Conservation (phyloP, 2,329 filamentous ascomycete genomes). For the Coniella lustricola region DNA sequence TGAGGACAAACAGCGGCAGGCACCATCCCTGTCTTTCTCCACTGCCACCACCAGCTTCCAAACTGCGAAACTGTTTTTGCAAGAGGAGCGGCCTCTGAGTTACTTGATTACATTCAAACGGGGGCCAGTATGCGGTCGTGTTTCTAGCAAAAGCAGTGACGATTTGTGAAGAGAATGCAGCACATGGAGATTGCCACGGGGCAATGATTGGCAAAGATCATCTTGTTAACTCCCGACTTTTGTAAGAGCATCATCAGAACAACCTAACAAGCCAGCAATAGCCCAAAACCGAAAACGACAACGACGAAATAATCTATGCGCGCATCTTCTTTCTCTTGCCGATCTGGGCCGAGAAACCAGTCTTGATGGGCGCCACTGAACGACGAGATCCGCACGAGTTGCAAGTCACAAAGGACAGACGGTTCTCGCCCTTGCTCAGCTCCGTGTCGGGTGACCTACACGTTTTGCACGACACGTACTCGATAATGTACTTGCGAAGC, state of each 20-base stretch:
- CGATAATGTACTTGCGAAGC: constrained; percentile 84
- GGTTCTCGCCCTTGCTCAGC: constrained; percentile 97
- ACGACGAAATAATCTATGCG: constrained; percentile 47
- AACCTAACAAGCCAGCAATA: neutral
- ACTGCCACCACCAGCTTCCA: too few relatives aligned
- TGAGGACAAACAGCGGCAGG: constrained; percentile 7
- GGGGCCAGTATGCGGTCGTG: too few relatives aligned
- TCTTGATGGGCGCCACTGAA: constrained; percentile 97
- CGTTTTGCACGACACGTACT: constrained; percentile 99
- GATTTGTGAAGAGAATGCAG: neutral
- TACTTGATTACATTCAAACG: too few relatives aligned
- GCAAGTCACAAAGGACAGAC: constrained; percentile 97
- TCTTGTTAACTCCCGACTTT: constrained; percentile 4
- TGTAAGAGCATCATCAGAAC: constrained; percentile 3
- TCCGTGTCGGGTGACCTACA: constrained; percentile 92
- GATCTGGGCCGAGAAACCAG: constrained; percentile 98
- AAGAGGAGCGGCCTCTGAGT: too few relatives aligned
- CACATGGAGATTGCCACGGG: neutral
- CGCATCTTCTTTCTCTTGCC: constrained; percentile 96
- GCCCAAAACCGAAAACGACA: neutral
- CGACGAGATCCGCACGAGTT: constrained; percentile 79
- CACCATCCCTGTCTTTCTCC: constrained; percentile 7
- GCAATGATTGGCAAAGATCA: neutral
- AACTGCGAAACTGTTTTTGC: too few relatives aligned
- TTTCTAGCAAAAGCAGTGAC: too few relatives aligned